These are phyloP conservation scores for Pythium brachiatum DNA, from an alignment of 352 stramenopile genomes.

Conservation along the genomic window DNA sequence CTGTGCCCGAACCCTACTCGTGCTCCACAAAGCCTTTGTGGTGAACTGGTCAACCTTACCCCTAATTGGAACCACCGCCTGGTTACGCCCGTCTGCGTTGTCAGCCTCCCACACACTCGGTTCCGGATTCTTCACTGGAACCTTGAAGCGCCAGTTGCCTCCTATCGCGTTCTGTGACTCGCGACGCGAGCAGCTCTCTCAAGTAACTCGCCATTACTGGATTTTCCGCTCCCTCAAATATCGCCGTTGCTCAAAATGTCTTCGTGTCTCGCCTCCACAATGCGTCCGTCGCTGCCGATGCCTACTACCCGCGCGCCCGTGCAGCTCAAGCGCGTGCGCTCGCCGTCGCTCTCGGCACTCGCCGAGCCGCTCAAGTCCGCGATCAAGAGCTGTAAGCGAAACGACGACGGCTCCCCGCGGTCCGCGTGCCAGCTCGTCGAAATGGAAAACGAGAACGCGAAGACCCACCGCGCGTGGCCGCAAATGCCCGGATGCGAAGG, in stretches of 20 bases:
- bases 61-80: neutral
- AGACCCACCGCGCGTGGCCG: slow-evolving; percentile 32
- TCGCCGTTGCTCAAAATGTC: too few relatives aligned
- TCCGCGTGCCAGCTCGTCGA: slow-evolving; percentile 26
- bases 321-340: slow-evolving; percentile 29
- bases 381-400: slow-evolving; percentile 60
- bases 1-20: neutral
- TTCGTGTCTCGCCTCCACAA: slow-evolving; percentile 46
- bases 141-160: neutral
- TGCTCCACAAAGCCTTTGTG: slow-evolving; percentile 4
- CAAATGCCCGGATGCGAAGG: slow-evolving; percentile 49
- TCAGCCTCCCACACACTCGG: neutral
- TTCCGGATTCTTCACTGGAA: neutral
- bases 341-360: slow-evolving; percentile 20
- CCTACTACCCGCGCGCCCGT: slow-evolving; percentile 6
- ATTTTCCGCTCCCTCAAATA: slow-evolving; percentile 11
- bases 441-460: neutral
- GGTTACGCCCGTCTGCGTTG: neutral
- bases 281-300: slow-evolving; percentile 34
- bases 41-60: neutral
- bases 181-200: neutral
- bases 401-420: slow-evolving; percentile 48
- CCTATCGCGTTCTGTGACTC: neutral
- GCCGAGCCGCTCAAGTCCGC: slow-evolving; percentile 41
- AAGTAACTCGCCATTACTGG: slow-evolving; percentile 6